Percentiles rank a stretch among this genome's conserved stretches.
Evolutionary conservation across 768 basidiomycete genomes (phyloP).

Genomic region (Leccinum rimulosum): DNA sequence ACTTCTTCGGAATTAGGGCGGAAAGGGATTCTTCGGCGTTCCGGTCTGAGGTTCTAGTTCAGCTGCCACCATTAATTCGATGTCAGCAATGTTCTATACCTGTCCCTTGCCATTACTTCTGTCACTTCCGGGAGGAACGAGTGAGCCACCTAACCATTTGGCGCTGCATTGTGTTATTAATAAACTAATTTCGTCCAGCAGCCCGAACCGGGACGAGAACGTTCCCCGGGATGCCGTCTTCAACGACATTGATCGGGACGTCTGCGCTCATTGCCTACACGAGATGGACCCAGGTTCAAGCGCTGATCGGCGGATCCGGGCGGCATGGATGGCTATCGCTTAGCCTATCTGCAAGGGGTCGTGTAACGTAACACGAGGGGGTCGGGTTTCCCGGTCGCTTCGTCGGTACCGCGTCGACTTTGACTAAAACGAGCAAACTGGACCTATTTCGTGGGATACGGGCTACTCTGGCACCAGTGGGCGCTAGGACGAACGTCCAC

Average conservation of each 20-base stretch:
- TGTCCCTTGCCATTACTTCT: not conserved
- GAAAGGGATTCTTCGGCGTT: not conserved
- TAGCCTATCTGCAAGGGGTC: not conserved
- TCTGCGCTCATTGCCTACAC: conserved; percentile 5
- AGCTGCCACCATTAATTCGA: not conserved
- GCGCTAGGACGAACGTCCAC: conserved; percentile 4
- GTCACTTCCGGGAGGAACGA: not conserved
- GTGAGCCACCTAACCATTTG: not conserved
- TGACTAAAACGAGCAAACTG: not conserved
- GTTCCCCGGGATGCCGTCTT: conserved; percentile 10
- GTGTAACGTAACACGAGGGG: not conserved
- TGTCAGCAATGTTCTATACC: not conserved
- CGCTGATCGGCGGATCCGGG: not conserved
- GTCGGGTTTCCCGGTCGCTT: not conserved
- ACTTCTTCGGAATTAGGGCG: not conserved
- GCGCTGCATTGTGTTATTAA: not conserved
- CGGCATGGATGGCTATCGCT: conserved; percentile 6
- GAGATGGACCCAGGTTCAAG: not conserved
- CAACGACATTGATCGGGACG: not conserved
- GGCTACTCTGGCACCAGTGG: not conserved
- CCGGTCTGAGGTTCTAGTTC: not conserved
- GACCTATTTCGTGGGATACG: not conserved
- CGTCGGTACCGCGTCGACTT: not conserved
- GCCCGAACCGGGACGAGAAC: not conserved
- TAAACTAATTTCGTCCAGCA: not conserved